phyloP scores from a whole-genome alignment of 108 stramenopile species.

The Pseudonitzschia multiseries region DNA sequence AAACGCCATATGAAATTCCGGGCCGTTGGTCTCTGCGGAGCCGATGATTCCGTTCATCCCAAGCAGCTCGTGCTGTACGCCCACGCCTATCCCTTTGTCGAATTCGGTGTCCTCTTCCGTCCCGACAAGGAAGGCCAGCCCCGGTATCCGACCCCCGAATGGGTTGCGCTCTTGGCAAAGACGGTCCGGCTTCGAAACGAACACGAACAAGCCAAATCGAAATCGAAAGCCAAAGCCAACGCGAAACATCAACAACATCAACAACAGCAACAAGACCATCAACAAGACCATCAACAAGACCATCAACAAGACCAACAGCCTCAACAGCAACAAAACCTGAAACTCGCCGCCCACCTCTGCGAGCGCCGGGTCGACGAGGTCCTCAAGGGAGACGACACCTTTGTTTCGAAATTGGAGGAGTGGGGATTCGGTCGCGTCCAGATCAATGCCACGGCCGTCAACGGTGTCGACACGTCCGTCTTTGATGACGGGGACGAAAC shows the following conservation, averaged over 20 bases:
- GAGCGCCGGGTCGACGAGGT: constrained; percentile 86
- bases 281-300: too few species aligned
- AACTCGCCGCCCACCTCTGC: constrained; percentile 91
- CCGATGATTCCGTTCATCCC: constrained; percentile 89
- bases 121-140: constrained; percentile 91
- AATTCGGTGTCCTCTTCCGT: constrained; percentile 92
- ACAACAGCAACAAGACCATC: too few species aligned
- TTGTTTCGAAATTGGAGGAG: constrained; percentile 47
- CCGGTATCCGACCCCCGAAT: constrained; percentile 75
- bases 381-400: constrained; percentile 61
- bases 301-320: too few species aligned
- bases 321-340: constrained; percentile 27
- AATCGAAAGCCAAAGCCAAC: too few species aligned
- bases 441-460: constrained; percentile 94
- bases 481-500: constrained; percentile 11
- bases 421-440: constrained; percentile 89
- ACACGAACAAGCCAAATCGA: too few species aligned
- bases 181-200: constrained; percentile 17
- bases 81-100: constrained; percentile 70
- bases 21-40: constrained; percentile 91
- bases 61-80: constrained; percentile 59
- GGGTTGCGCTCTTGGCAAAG: constrained; percentile 63
- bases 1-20: constrained; percentile 60
- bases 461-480: constrained; percentile 82
- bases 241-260: too few species aligned